These are phyloP conservation scores for Immersiporthe knoxdaviesiana DNA, from an alignment of 2,329 filamentous ascomycete species.

Conservation along the genomic window DNA sequence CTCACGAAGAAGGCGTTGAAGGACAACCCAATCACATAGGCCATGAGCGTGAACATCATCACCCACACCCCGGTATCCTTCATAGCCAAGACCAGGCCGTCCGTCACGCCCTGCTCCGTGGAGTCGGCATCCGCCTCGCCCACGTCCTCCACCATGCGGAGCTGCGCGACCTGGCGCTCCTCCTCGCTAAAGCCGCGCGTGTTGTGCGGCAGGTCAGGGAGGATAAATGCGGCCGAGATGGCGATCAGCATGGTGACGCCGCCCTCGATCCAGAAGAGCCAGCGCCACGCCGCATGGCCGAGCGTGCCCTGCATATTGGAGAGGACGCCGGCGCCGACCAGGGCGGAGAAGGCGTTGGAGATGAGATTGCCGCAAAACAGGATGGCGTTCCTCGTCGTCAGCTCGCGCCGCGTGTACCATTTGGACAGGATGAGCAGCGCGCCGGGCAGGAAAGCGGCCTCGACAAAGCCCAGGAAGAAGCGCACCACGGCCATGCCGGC, in stretches of 20 bases:
- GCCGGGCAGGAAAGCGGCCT: constrained; percentile 68
- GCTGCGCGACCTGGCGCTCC: constrained; percentile 58
- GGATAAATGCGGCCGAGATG: constrained; percentile 50
- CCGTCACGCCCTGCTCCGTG: constrained; percentile 52
- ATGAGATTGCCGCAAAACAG: constrained; percentile 64
- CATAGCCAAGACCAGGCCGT: constrained; percentile 60
- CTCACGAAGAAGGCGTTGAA: constrained; percentile 62
- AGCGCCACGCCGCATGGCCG: constrained; percentile 61
- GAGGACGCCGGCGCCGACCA: constrained; percentile 62
- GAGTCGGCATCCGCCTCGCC: constrained; percentile 59
- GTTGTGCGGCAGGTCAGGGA: constrained; percentile 60
- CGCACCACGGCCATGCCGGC: constrained; percentile 58
- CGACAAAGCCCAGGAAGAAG: constrained; percentile 64
- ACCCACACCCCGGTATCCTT: constrained; percentile 66
- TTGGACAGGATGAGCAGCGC: constrained; percentile 66
- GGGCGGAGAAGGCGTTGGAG: constrained; percentile 62
- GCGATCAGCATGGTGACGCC: constrained; percentile 54
- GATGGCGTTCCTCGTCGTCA: constrained; percentile 58
- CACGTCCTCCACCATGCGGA: constrained; percentile 61
- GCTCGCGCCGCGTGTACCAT: constrained; percentile 67
- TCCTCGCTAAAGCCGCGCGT: constrained; percentile 61
- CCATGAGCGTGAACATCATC: constrained; percentile 65
- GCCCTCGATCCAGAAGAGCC: constrained; percentile 65
- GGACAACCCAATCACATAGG: constrained; percentile 61
- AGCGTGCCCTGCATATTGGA: constrained; percentile 59